phyloP scores from a whole-genome alignment of 768 basidiomycete species.

The Lyophyllum semitale region DNA sequence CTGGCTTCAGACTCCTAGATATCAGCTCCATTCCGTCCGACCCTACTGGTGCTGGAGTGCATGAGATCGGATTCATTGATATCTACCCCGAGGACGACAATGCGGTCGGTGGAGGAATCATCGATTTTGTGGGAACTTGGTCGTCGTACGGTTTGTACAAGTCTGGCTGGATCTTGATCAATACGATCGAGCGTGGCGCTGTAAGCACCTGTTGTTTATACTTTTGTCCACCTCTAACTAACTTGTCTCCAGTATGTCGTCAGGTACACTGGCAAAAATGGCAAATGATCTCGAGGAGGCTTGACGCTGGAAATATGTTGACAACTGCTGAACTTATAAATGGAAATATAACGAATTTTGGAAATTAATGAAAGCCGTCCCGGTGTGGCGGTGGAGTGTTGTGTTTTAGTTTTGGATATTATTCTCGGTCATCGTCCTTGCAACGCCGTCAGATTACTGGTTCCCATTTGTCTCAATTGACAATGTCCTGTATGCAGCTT shows the following conservation, averaged over 20 bases:
- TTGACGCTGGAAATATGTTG: no score
- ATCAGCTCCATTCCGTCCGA: constrained; percentile 27
- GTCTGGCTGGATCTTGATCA: constrained; percentile 16
- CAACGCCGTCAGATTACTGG: no score
- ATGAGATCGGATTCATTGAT: constrained; percentile 29
- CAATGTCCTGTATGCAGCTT: no score
- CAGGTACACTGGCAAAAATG: constrained; percentile 6
- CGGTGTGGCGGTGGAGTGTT: no score
- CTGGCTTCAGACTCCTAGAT: constrained; percentile 29
- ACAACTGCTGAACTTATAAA: no score
- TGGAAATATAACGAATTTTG: no score
- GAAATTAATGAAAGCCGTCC: no score
- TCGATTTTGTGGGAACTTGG: constrained; percentile 16
- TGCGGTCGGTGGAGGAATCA: background rate
- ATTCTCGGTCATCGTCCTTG: no score
- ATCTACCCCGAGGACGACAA: constrained; percentile 16
- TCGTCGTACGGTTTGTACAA: constrained; percentile 15
- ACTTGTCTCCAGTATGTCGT: constrained; percentile 3
- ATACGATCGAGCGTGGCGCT: constrained; percentile 17
- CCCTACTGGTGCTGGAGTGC: constrained; percentile 27
- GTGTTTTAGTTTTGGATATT: no score
- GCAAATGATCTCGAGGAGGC: background rate
- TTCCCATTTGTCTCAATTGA: no score
- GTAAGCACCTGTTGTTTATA: background rate
- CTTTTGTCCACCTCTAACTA: background rate